A percentile compares a stretch with the other conserved stretches of the same genome.
Evolutionary conservation across 148 eudicot genomes (phyloP).

Genomic region (Rhododendron molle): DNA sequence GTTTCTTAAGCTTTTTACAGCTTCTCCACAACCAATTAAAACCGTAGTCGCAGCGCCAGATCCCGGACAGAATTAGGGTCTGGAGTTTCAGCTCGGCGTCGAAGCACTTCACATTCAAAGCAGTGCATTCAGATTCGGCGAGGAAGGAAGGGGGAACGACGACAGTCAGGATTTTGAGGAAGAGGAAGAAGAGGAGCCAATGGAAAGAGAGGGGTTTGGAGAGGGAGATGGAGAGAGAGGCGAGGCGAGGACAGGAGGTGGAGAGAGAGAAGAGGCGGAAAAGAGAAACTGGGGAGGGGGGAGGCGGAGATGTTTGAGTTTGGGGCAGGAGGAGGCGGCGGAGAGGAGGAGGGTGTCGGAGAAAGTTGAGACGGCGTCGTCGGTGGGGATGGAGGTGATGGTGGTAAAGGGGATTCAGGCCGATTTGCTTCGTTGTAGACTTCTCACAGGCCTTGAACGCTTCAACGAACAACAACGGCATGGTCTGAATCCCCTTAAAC

Average conservation of each 20-base stretch:
- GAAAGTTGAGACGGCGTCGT: constrained; percentile 2
- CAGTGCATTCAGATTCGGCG: background rate
- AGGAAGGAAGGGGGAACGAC: constrained; percentile 8
- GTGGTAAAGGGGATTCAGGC: too few relatives aligned
- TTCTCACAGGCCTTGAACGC: too few relatives aligned
- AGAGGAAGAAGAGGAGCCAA: too few relatives aligned
- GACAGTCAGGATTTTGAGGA: constrained; percentile 28
- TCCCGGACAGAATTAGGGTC: constrained; percentile 35
- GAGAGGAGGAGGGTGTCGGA: constrained; percentile 25
- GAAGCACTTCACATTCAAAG: background rate
- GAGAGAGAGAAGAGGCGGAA: too few relatives aligned
- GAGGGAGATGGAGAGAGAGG: constrained; percentile 34
- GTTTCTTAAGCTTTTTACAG: too few relatives aligned
- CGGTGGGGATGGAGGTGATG: background rate
- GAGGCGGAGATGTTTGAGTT: constrained; percentile 33
- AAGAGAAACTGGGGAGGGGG: constrained; percentile 30
- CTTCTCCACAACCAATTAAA: constrained; percentile 51
- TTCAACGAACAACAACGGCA: too few relatives aligned
- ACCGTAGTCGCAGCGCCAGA: constrained; percentile 29
- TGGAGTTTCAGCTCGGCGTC: constrained; percentile 27
- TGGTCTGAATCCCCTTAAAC: too few relatives aligned
- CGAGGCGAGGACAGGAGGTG: constrained; percentile 30
- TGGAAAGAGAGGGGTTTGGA: constrained; percentile 46
- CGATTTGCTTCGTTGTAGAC: too few relatives aligned
- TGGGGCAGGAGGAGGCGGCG: constrained; percentile 28